phyloP scores from a whole-genome alignment of 306 rosid species.

The Geum urbanum region DNA sequence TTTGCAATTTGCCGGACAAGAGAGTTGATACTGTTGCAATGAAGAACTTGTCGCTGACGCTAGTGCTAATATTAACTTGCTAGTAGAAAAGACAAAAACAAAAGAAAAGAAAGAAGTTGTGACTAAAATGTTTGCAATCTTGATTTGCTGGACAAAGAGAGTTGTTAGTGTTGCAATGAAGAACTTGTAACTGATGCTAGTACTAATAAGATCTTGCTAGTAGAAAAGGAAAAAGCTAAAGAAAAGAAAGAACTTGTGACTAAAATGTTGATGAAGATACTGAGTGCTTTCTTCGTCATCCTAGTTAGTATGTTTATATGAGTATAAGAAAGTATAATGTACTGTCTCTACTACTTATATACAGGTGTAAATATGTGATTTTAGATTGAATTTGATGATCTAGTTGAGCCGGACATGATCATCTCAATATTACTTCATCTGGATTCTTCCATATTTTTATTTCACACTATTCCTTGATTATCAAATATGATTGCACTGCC shows the following conservation, averaged over 20 bases:
- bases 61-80: too few species aligned
- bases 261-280: not conserved
- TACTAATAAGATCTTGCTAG: not conserved
- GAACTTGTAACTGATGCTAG: conserved; percentile 1
- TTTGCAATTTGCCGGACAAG: too few species aligned
- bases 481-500: not conserved
- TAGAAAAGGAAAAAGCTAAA: not conserved
- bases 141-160: not conserved
- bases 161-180: not conserved
- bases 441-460: not conserved
- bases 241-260: too few species aligned
- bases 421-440: not conserved
- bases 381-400: not conserved
- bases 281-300: not conserved
- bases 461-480: not conserved
- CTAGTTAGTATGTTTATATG: not conserved
- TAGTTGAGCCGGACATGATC: not conserved
- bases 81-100: too few species aligned
- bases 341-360: not conserved
- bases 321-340: not conserved
- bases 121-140: too few species aligned
- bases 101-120: too few species aligned
- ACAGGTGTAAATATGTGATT: not conserved
- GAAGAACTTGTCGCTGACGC: not conserved
- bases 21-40: too few species aligned